Conservation (phyloP, 2,329 filamentous ascomycete species). For the Periconia sp. region DNA sequence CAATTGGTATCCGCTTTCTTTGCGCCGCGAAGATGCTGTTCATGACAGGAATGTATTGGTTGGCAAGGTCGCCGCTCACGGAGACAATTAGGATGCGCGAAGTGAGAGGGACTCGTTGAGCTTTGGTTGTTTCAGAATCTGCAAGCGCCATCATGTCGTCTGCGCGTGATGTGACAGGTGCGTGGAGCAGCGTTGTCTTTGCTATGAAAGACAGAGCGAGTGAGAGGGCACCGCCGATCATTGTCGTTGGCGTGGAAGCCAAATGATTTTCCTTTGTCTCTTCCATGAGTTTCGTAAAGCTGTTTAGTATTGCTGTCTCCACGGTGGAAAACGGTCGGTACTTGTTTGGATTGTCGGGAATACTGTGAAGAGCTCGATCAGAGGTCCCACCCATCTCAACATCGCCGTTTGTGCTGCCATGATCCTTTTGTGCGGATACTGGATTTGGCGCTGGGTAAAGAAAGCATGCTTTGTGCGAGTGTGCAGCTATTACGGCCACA, state of each 20-base stretch:
- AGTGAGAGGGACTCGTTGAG: conserved; percentile 58
- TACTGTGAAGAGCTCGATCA: conserved; percentile 19
- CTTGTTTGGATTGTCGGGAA: conserved; percentile 70
- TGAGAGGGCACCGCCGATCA: conserved; percentile 88
- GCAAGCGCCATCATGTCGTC: conserved; percentile 50
- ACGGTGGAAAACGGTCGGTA: conserved; percentile 89
- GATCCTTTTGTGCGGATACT: conserved; percentile 16
- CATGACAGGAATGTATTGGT: conserved; percentile 97
- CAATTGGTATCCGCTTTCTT: conserved; percentile 83
- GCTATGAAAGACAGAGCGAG: conserved; percentile 89
- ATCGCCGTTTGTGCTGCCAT: conserved; percentile 24
- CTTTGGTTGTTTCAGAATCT: conserved; percentile 20
- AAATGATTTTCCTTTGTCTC: conserved; percentile 67
- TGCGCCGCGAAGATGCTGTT: conserved; percentile 96
- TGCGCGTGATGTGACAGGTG: conserved; percentile 49
- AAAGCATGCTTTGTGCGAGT: conserved; percentile 83
- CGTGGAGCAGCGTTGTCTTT: conserved; percentile 65
- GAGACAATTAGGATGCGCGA: conserved; percentile 87
- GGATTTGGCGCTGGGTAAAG: conserved; percentile 69
- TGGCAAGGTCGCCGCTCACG: conserved; percentile 83
- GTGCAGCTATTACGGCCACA: conserved; percentile 87
- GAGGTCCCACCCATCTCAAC: conserved; percentile 30
- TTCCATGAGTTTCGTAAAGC: conserved; percentile 72
- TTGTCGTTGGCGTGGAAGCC: conserved; percentile 71
- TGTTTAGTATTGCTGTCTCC: conserved; percentile 75